These are phyloP conservation scores for Neurospora crassa DNA, from an alignment of 2,329 filamentous ascomycete genomes.

Conservation along the genomic window DNA sequence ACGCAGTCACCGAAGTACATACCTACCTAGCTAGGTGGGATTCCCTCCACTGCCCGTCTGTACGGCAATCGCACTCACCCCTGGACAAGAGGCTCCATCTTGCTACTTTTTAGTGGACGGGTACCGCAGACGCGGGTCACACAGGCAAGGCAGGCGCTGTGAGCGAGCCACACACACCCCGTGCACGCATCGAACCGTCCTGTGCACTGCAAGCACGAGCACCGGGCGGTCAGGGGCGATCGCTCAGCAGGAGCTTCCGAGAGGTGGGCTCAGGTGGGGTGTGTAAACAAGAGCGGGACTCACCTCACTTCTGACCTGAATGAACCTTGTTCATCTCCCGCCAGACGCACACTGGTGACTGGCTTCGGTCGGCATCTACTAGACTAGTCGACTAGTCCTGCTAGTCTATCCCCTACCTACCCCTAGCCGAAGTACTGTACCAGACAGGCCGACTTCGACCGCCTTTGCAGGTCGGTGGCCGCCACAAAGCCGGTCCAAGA, in stretches of 20 bases:
- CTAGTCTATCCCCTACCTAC: neutral
- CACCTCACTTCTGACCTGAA: neutral
- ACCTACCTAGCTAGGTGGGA: neutral
- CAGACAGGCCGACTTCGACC: neutral
- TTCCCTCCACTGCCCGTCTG: neutral
- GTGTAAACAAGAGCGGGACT: neutral
- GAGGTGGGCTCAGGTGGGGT: neutral
- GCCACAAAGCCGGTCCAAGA: conserved; percentile 14
- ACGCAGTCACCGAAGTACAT: neutral
- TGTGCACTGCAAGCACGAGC: neutral
- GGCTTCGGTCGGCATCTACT: neutral
- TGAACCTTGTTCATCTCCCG: neutral
- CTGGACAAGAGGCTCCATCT: neutral
- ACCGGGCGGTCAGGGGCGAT: neutral
- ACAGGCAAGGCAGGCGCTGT: neutral
- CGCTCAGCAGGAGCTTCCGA: neutral
- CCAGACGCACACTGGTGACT: neutral
- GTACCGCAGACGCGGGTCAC: neutral
- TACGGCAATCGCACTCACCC: neutral
- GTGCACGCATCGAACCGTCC: neutral
- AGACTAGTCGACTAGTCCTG: neutral
- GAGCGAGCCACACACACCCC: neutral
- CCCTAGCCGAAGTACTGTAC: neutral
- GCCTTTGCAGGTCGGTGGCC: conserved; percentile 1
- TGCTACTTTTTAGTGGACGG: neutral